phyloP scores from a whole-genome alignment of 371 early-diverging fungal genomes.

The Choanephora cucurbitarum region DNA sequence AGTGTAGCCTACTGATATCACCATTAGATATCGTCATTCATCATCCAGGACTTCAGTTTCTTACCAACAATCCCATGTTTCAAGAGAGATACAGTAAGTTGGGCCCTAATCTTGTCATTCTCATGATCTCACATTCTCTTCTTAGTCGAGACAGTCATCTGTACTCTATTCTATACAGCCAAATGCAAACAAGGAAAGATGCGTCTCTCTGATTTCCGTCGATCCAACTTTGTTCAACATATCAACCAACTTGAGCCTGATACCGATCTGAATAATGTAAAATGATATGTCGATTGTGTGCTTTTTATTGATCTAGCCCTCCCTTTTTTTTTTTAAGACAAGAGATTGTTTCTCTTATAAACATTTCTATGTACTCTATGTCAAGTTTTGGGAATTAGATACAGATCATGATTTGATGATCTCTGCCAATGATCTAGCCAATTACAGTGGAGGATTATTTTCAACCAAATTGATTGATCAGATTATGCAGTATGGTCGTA shows the following conservation, averaged over 20 bases:
- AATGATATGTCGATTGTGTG: not conserved
- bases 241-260: constrained; percentile 66
- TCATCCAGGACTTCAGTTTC: constrained; percentile 87
- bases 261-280: constrained; percentile 74
- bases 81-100: constrained; percentile 78
- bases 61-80: constrained; percentile 75
- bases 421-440: constrained; percentile 60
- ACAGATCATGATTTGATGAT: constrained; percentile 74
- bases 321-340: constrained; percentile 33
- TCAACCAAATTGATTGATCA: constrained; percentile 61
- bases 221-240: constrained; percentile 55
- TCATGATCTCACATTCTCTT: too few species aligned
- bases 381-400: constrained; percentile 93
- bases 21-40: constrained; percentile 67
- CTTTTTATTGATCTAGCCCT: constrained; percentile 7
- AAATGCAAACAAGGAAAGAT: constrained; percentile 71
- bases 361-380: constrained; percentile 95
- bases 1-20: too few species aligned
- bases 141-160: constrained; percentile 77
- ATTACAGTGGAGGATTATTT: constrained; percentile 67
- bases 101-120: too few species aligned
- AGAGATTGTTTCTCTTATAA: constrained; percentile 89
- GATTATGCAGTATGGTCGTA: constrained; percentile 54
- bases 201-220: constrained; percentile 71
- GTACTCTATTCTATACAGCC: constrained; percentile 79